Evolutionary conservation across 495 filamentous ascomycete species (phyloP).

Genomic region (Chaetomium tenue): DNA sequence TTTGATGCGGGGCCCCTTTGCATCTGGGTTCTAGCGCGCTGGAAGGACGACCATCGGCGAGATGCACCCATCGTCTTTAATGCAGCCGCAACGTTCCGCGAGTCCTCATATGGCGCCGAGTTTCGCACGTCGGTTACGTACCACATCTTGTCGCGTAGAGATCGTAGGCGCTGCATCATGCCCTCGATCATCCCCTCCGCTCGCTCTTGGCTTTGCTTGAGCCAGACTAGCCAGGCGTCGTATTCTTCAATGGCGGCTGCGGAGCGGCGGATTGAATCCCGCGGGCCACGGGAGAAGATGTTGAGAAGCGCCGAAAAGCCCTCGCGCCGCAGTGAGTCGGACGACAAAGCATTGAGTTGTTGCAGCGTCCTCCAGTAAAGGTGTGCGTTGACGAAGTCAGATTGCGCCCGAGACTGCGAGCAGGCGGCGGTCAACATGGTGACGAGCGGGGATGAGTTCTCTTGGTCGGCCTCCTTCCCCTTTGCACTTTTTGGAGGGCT

Average conservation of each 20-base stretch:
- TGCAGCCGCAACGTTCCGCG: constrained; percentile 79
- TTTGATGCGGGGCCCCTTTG: constrained; percentile 60
- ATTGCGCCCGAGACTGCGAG: constrained; percentile 63
- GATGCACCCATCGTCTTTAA: constrained; percentile 86
- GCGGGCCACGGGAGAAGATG: constrained; percentile 66
- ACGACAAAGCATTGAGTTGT: constrained; percentile 60
- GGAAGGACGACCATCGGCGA: constrained; percentile 50
- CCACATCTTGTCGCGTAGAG: constrained; percentile 94
- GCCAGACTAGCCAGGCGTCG: constrained; percentile 73
- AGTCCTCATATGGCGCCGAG: constrained; percentile 85
- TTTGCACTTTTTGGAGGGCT: constrained; percentile 33
- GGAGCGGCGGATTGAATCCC: constrained; percentile 63
- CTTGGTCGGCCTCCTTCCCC: constrained; percentile 37
- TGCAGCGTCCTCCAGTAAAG: constrained; percentile 67
- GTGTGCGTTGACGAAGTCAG: constrained; percentile 68
- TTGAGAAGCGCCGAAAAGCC: constrained; percentile 67
- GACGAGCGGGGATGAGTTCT: constrained; percentile 53
- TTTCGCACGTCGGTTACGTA: constrained; percentile 95
- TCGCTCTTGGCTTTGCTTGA: constrained; percentile 69
- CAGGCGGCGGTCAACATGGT: constrained; percentile 68
- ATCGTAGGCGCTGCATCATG: constrained; percentile 65
- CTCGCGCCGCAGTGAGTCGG: constrained; percentile 60
- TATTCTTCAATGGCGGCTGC: constrained; percentile 68
- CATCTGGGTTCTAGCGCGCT: constrained; percentile 55
- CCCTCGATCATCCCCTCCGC: constrained; percentile 63